Evolutionary conservation across 495 filamentous ascomycete species (phyloP).

Genomic region (Monascus purpureus): DNA sequence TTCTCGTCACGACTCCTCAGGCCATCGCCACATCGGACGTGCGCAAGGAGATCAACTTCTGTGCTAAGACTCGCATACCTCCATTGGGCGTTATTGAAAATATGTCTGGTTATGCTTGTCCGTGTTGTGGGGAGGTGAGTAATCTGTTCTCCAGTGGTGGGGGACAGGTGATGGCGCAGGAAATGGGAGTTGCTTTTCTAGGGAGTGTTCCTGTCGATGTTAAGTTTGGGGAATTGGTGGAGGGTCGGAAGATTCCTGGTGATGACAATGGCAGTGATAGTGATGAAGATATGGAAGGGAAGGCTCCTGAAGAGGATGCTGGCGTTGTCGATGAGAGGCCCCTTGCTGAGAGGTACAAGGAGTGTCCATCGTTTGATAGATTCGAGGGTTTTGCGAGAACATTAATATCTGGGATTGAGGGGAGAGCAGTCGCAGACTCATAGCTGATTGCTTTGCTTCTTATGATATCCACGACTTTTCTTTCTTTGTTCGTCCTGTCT

Average conservation of each 20-base stretch:
- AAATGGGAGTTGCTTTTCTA: constrained; percentile 72
- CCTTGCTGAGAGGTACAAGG: constrained; percentile 65
- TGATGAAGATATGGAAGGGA: constrained; percentile 22
- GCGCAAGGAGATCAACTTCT: constrained; percentile 93
- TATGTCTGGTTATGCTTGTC: constrained; percentile 94
- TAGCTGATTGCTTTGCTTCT: constrained; percentile 3
- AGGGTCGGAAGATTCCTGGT: constrained; percentile 36
- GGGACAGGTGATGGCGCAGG: constrained; percentile 75
- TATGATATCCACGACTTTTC: too few relatives aligned
- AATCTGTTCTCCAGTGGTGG: constrained; percentile 86
- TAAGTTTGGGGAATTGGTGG: constrained; percentile 49
- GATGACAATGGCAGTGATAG: constrained; percentile 11
- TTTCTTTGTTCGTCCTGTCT: too few relatives aligned
- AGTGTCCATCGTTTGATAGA: constrained; percentile 59
- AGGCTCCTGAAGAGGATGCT: constrained; percentile 30
- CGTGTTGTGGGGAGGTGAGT: constrained; percentile 84
- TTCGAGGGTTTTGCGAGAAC: constrained; percentile 54
- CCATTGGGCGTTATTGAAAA: constrained; percentile 91
- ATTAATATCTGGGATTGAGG: constrained; percentile 33
- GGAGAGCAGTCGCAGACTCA: not conserved
- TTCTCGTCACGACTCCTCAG: constrained; percentile 93
- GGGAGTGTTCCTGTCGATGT: constrained; percentile 84
- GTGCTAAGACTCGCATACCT: constrained; percentile 65
- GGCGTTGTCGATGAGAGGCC: constrained; percentile 34
- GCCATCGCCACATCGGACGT: constrained; percentile 89